Evolutionary conservation across 2,329 filamentous ascomycete genomes (phyloP).

Genomic region (Penicillium sp.): DNA sequence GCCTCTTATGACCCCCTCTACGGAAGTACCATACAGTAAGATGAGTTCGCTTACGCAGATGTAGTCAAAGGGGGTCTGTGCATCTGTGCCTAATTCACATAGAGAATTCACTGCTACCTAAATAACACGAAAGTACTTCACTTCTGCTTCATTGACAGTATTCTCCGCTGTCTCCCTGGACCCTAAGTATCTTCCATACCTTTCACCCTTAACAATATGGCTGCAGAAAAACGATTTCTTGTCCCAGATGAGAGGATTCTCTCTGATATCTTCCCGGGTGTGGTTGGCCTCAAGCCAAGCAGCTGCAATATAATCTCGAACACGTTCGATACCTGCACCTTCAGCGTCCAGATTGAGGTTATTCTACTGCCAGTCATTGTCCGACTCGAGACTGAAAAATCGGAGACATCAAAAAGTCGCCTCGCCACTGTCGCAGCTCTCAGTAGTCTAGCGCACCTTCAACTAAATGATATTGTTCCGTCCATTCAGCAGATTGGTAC

Average conservation of each 20-base stretch:
- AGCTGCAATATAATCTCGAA: not conserved
- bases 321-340: not conserved
- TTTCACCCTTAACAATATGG: too few relatives aligned
- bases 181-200: too few relatives aligned
- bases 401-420: too few relatives aligned
- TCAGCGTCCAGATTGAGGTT: not conserved
- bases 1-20: too few relatives aligned
- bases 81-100: too few relatives aligned
- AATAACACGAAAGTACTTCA: too few relatives aligned
- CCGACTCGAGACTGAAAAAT: not conserved
- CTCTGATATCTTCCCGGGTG: not conserved
- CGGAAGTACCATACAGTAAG: too few relatives aligned
- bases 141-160: too few relatives aligned
- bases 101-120: too few relatives aligned
- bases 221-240: not conserved
- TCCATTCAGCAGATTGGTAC: not conserved
- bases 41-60: too few relatives aligned
- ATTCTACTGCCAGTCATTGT: not conserved
- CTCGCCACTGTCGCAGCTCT: not conserved
- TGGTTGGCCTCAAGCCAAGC: not conserved
- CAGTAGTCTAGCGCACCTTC: not conserved
- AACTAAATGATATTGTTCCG: not conserved
- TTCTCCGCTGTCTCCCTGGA: too few relatives aligned
- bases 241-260: not conserved
- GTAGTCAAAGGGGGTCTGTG: too few relatives aligned